Percentiles rank a stretch among this genome's conserved stretches.
Conservation (phyloP, 768 basidiomycete species). For the Serendipita vermifera region DNA sequence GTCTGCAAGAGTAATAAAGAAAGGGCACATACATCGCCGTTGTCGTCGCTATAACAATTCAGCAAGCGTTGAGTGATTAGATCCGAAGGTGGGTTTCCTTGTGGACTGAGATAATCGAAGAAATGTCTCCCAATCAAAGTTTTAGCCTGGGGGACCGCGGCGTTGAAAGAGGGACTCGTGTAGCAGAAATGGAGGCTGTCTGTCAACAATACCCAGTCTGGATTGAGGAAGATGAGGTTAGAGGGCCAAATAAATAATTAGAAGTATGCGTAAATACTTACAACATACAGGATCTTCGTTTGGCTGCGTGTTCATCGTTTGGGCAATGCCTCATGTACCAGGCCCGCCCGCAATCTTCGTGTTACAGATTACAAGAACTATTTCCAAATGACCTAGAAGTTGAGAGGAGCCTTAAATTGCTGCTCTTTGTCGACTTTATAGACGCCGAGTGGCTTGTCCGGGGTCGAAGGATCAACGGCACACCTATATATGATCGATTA, state of each 20-base stretch:
- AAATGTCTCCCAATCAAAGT: not conserved
- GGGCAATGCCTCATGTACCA: not conserved
- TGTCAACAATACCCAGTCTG: conserved; percentile 1
- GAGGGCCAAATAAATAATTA: not conserved
- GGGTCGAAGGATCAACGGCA: too few species aligned
- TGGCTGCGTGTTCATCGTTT: not conserved
- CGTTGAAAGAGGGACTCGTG: conserved; percentile 5
- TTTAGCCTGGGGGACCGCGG: not conserved
- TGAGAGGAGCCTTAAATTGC: too few species aligned
- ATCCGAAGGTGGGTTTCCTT: too few species aligned
- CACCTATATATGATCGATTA: too few species aligned
- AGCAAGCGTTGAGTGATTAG: too few species aligned
- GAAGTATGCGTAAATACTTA: not conserved
- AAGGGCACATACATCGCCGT: not conserved
- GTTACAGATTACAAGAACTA: too few species aligned
- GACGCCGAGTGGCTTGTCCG: too few species aligned
- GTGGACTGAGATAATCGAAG: conserved; percentile 5
- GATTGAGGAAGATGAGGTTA: not conserved
- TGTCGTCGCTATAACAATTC: not conserved
- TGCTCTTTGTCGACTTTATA: too few species aligned
- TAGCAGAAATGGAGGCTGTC: conserved; percentile 7
- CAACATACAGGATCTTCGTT: not conserved
- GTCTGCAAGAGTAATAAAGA: too few species aligned
- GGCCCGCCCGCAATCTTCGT: too few species aligned
- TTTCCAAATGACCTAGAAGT: too few species aligned